Evolutionary conservation across 208 protist genomes (phyloP), one percentile per base, ranked within the genome.

Genomic region (Leishmania guyanensis): DNA sequence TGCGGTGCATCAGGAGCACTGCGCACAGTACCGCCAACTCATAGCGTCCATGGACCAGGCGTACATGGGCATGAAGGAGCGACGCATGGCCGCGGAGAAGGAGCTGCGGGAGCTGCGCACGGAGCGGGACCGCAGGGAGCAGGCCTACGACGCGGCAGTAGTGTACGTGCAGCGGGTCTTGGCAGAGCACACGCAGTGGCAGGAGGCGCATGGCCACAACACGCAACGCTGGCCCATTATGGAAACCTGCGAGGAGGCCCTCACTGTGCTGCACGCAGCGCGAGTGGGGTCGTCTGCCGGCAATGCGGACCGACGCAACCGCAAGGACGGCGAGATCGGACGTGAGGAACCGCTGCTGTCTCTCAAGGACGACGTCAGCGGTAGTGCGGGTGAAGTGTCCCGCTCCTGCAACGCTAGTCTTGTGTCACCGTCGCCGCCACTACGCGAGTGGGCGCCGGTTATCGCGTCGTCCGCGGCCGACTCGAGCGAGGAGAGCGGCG

Each of bases 131-230:
- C 84, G 84, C 58, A 88, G 92, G 77, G 85, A 92, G 46, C 87
- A 88, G 3, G 73, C 91, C 2, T 89, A 94, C 68, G 91, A 95
- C 75, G 74, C 87, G 70, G 91, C 88, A 3, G 84, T 94, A 33
- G 64, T 87, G 69, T 94, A 97, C 83, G 87, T 97, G 5, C 87
- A 93, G 66, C 76, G 83, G n/a, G 88, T 95, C 4, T 60, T 97
- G 22, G 86, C 90, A 17, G 93, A 97, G 80, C 89, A 92, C 66
- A 85, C 88, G 0, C 62, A 82, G 60, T 95, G 92, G 92, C 92
- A 97, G 85, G 84, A 92, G 77, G 39, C 82, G 78, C 79, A 89
- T 70, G 86, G 90, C 26, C 83, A 90, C 83, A 95, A 96, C 78
- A 80, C 76, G 20, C 83, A 82, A 36, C 77, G 89, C n/a, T 91